Base-by-base conservation (phyloP, 495 filamentous ascomycete genomes). In the Xylaria grammica region DNA sequence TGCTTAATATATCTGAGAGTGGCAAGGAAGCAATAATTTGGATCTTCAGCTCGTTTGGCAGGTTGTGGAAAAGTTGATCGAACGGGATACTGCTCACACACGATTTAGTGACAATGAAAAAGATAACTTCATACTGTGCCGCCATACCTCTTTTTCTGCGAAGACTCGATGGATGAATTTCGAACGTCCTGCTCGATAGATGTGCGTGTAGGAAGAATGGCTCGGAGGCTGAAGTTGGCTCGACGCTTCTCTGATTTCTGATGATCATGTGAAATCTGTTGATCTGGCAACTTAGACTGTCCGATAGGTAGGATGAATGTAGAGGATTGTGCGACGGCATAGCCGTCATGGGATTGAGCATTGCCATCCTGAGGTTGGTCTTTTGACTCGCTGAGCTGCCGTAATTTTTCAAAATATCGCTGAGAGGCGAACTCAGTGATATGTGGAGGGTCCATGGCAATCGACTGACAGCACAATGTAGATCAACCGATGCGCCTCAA, bases 401-500 rank as follows among this genome's bases (percentile, higher is more conserved):
- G 72, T 54, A 85, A 70, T 69, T 86, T 86, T 19, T 79, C 75
- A 55, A 84, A 77, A 63, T 82, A 86, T 65, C 81, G 81, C 70
- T 79, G 76, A 50, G 84, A 86, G 54, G 82, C 84, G 77, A 86
- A 86, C 65, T 86, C 84, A 49, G 82, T 84, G 46, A 83, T 74
- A 57, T 86, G 84, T 60, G 79, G 71, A 69, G 78, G 82, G 61
- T 86, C 84, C 83, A 85, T 72, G 69, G 44, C 73, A 56, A 57
- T 48, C 59, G 57, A 57, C 61, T 61, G 65, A 62, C 49, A 46
- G 57, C 40, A 60, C 51, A 56, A 45, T 27, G 53, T 7, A 30
- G 32, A 64, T 51, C 20, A 30, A 57, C 50, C 38, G 62, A 53
- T 60, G 67, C 70, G 69, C 67, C 71, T 64, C 53, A 27, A 50